These are phyloP conservation scores for Amanita fuliginea DNA, from an alignment of 768 basidiomycete species.

Conservation along the genomic window DNA sequence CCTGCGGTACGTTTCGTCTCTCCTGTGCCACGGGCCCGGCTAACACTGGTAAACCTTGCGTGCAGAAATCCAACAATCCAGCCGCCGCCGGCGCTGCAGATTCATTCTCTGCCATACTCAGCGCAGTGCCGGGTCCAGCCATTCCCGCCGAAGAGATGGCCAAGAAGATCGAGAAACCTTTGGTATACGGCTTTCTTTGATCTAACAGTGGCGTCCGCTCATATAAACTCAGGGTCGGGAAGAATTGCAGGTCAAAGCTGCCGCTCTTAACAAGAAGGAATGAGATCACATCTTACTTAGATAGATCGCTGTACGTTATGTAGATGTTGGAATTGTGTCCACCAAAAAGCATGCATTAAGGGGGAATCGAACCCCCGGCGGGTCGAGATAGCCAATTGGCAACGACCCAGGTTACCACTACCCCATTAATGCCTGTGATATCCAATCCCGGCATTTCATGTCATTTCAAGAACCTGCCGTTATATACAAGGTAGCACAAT, in stretches of 20 bases:
- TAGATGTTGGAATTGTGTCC: too few species aligned
- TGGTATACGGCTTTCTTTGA: constrained; percentile 24
- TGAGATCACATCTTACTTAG: too few species aligned
- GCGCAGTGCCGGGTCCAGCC: constrained; percentile 37
- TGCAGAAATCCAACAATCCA: constrained; percentile 54
- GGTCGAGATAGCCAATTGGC: constrained; percentile 44
- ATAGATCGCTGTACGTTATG: too few species aligned
- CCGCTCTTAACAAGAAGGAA: constrained; percentile 27
- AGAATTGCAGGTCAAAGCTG: constrained; percentile 33
- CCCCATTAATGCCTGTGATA: constrained; percentile 48
- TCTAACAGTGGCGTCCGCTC: neutral
- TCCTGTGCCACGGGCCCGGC: too few species aligned
- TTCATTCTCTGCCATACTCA: constrained; percentile 25
- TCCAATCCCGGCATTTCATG: too few species aligned
- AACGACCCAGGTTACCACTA: constrained; percentile 62
- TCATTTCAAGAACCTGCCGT: too few species aligned
- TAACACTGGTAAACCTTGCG: neutral
- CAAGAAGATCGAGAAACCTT: constrained; percentile 34
- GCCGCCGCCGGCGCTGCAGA: constrained; percentile 9
- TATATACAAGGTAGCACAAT: too few species aligned
- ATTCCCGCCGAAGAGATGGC: constrained; percentile 33
- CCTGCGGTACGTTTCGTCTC: constrained; percentile 35
- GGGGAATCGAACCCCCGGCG: constrained; percentile 85
- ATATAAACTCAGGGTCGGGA: constrained; percentile 31
- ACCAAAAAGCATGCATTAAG: constrained; percentile 54